These are phyloP conservation scores for Pythium aristosporum DNA, from an alignment of 352 stramenopile species.

Conservation along the genomic window DNA sequence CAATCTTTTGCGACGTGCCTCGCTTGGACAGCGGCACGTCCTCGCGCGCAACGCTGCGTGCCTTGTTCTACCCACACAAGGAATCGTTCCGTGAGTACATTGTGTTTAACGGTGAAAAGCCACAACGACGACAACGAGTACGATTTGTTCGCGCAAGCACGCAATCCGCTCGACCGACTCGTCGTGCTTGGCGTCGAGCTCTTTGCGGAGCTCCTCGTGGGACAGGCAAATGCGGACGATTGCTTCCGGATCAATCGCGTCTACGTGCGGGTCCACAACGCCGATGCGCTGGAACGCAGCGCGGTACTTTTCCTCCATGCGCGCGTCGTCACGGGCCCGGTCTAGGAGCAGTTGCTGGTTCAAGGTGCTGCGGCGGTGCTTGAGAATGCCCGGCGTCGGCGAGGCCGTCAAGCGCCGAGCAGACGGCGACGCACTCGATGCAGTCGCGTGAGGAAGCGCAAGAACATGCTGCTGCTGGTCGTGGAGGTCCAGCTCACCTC, in stretches of 20 bases:
- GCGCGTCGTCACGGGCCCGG: slow-evolving; percentile 17
- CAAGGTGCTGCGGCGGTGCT: slow-evolving; percentile 12
- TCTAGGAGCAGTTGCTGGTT: background rate
- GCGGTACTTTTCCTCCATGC: slow-evolving; percentile 35
- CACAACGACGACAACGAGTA: slow-evolving; percentile 24
- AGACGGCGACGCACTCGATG: background rate
- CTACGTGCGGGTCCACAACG: slow-evolving; percentile 56
- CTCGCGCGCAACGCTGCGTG: slow-evolving; percentile 43
- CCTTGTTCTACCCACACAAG: slow-evolving; percentile 33
- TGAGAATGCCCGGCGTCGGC: slow-evolving; percentile 10
- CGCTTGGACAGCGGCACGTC: slow-evolving; percentile 61
- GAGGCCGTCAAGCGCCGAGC: slow-evolving; percentile 4
- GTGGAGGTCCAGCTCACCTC: background rate
- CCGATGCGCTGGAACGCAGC: slow-evolving; percentile 72
- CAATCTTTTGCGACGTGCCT: slow-evolving; percentile 61
- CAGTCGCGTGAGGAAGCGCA: background rate
- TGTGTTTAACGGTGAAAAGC: no score
- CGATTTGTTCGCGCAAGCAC: slow-evolving; percentile 55
- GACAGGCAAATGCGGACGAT: slow-evolving; percentile 65
- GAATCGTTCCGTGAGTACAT: no score
- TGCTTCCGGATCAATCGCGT: slow-evolving; percentile 61
- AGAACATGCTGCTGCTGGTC: background rate
- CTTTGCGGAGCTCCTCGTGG: slow-evolving; percentile 65
- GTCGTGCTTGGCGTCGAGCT: slow-evolving; percentile 64
- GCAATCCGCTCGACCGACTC: slow-evolving; percentile 57